Conservation (phyloP, 192 early-diverging fungal genomes). For the Spizellomyces punctatus region DNA sequence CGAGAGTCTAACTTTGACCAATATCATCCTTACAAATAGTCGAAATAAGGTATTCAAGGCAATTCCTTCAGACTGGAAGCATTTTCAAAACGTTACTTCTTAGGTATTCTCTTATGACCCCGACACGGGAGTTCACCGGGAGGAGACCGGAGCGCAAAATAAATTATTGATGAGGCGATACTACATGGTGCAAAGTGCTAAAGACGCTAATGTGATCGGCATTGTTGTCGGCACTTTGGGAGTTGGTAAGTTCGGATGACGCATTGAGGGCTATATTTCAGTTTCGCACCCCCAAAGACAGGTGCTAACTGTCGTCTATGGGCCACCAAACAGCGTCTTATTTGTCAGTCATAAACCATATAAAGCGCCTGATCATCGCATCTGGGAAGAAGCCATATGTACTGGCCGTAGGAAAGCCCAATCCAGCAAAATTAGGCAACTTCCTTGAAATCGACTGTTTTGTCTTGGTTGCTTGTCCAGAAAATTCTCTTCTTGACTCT, state of each 20-base stretch:
- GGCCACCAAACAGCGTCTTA: constrained; percentile 63
- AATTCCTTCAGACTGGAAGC: too few species aligned
- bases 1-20: constrained; percentile 81
- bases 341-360: constrained; percentile 73
- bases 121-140: constrained; percentile 45
- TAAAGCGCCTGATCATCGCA: constrained; percentile 75
- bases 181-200: constrained; percentile 87
- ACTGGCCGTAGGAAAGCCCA: constrained; percentile 92
- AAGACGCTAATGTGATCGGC: constrained; percentile 89
- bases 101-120: constrained; percentile 76
- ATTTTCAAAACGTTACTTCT: background rate
- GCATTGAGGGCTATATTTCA: too few species aligned
- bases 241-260: constrained; percentile 64
- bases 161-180: constrained; percentile 60
- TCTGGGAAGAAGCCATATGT: constrained; percentile 83
- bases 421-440: constrained; percentile 94
- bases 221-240: constrained; percentile 96
- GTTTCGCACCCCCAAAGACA: background rate
- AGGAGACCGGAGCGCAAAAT: constrained; percentile 36
- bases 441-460: constrained; percentile 95
- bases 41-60: too few species aligned
- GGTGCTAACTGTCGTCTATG: background rate
- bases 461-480: constrained; percentile 91
- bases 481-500: constrained; percentile 91
- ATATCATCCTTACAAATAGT: constrained; percentile 82